Percentiles rank a stretch among this genome's conserved stretches.
These are phyloP conservation scores for Fusarium sp. DNA, from an alignment of 2,329 filamentous ascomycete genomes.

Conservation along the genomic window DNA sequence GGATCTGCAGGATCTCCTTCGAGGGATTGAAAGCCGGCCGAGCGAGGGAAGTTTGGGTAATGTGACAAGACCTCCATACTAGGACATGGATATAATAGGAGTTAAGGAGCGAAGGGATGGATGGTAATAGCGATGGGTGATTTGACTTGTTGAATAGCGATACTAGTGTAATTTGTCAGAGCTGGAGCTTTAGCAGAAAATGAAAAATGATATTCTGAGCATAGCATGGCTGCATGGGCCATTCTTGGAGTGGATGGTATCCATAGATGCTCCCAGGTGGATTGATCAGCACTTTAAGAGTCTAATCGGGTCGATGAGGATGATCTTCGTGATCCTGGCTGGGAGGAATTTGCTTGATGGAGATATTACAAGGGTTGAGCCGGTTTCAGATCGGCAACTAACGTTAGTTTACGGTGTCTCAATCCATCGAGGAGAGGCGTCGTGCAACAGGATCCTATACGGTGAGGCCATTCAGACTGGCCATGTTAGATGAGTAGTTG, in stretches of 20 bases:
- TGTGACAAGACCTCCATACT: slow-evolving; percentile 65
- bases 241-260: background rate
- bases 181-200: slow-evolving; percentile 29
- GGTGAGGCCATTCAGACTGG: slow-evolving; percentile 4
- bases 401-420: slow-evolving; percentile 9
- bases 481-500: background rate
- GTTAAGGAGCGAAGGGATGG: slow-evolving; percentile 14
- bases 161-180: slow-evolving; percentile 32
- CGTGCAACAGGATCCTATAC: background rate
- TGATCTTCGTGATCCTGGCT: slow-evolving; percentile 12
- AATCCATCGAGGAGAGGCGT: background rate
- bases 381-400: slow-evolving; percentile 33
- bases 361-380: slow-evolving; percentile 32
- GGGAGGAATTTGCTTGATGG: slow-evolving; percentile 14
- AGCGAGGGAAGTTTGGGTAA: slow-evolving; percentile 62
- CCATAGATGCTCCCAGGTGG: background rate
- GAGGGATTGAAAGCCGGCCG: slow-evolving; percentile 64
- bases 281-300: slow-evolving; percentile 6
- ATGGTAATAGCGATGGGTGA: slow-evolving; percentile 37
- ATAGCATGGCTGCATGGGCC: background rate
- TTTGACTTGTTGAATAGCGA: slow-evolving; percentile 36
- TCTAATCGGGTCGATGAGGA: background rate
- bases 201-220: slow-evolving; percentile 11
- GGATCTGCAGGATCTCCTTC: slow-evolving; percentile 64
- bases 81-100: slow-evolving; percentile 36